Conservation (phyloP, 306 rosid genomes). For the Vigna angularis region DNA sequence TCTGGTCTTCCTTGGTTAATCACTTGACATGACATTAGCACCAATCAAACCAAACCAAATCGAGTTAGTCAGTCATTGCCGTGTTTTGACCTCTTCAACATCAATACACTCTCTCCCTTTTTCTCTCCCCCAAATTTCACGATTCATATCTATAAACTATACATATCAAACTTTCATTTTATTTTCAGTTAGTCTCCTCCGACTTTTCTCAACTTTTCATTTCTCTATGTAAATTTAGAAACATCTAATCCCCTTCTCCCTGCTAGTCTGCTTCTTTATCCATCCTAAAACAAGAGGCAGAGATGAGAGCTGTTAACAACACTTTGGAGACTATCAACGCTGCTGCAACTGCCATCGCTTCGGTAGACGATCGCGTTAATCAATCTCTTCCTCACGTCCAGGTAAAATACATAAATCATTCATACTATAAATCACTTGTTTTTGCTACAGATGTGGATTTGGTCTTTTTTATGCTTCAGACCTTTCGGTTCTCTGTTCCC, state of each 20-base stretch:
- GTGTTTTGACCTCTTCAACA: constrained; percentile 75
- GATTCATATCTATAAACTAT: constrained; percentile 1
- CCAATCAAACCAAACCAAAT: background rate
- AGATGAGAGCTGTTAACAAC: constrained; percentile 63
- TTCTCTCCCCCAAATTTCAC: constrained; percentile 14
- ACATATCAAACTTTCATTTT: background rate
- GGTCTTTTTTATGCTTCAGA: background rate
- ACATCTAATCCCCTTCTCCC: constrained; percentile 1
- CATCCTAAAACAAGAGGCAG: constrained; percentile 4
- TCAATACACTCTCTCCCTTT: background rate
- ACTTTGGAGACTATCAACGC: constrained; percentile 87
- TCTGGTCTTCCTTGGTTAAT: too few relatives aligned
- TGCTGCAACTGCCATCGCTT: constrained; percentile 84
- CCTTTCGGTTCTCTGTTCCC: constrained; percentile 20
- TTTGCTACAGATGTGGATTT: background rate
- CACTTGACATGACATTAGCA: background rate
- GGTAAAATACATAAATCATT: constrained; percentile 47
- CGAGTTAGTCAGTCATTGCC: constrained; percentile 56
- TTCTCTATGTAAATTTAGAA: background rate
- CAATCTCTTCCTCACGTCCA: constrained; percentile 54
- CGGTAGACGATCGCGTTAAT: constrained; percentile 65
- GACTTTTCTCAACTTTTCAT: background rate
- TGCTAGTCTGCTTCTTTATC: background rate
- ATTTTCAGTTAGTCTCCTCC: background rate
- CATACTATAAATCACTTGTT: background rate